Evolutionary conservation across 257 asterid species (phyloP), one percentile per base, ranked within the genome.

Genomic region (Nyctanthes arbortristis): DNA sequence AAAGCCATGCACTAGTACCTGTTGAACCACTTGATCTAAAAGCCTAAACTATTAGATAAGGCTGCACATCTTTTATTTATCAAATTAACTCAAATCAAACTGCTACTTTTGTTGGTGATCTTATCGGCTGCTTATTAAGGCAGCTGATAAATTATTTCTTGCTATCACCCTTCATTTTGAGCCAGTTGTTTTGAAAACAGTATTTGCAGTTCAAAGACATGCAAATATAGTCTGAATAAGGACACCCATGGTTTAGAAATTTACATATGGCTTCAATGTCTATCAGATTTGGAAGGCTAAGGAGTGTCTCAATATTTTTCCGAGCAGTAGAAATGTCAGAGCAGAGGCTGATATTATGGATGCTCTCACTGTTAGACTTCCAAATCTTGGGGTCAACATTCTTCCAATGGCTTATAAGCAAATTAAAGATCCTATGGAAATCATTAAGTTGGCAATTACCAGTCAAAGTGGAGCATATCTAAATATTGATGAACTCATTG

Each of bases 241-340:
- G 59, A 45, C 45, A 35, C 66, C 25, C 68, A 30, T 33, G 3
- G 29, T n/a, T 2, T 54, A 49, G 39, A 68, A 36, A 56, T 61
- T 56, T n/a, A 71, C 67, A 33, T 11, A 33, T 7, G 43, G 73
- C 33, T 76, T 73, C 61, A 40, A 58, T 49, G 66, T 72, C 33
- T 62, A 28, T 60, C 81, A 93, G 99, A 85, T 94, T 70, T 94
- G 99, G 97, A 94, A 91, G 90, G 97, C 99, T 57, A 94, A 89
- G 90, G 99, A 94, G 74, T 94, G 99, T 78, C 82, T 94, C 73
- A 86, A 77, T 82, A 89, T 94, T 71, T 83, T 91, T 72, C 95
- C 96, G 56, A 82, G 83, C 83, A 87, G 93, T 84, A 88, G 97
- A 84, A 87, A 70, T 77, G 88, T 88, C 79, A 82, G 91, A 84